phyloP scores from a whole-genome alignment of 208 protist species.

The Crithidia sp. region DNA sequence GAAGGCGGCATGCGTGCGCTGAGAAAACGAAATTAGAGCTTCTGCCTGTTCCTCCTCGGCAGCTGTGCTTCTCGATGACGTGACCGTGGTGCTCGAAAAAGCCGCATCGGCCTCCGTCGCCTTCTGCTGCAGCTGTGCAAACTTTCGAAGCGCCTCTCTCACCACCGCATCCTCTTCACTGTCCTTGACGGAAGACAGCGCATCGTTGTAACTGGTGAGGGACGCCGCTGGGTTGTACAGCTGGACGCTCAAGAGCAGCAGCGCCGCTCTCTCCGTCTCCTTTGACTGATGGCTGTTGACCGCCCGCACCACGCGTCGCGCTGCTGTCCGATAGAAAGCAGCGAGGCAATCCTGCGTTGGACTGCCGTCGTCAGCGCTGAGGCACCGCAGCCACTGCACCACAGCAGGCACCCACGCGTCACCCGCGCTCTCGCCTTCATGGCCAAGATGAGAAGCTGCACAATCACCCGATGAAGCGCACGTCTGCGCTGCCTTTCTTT shows the following conservation, averaged over 20 bases:
- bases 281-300: background rate
- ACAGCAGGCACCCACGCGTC: background rate
- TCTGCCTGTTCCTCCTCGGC: background rate
- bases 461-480: background rate
- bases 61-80: background rate
- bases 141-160: too few species aligned
- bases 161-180: too few species aligned
- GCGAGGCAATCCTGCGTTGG: background rate
- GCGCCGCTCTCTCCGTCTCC: slow-evolving; percentile 6
- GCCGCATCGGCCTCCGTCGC: too few species aligned
- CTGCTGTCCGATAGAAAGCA: background rate
- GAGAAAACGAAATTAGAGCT: background rate
- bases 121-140: too few species aligned
- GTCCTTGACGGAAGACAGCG: too few species aligned
- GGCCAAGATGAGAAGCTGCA: background rate
- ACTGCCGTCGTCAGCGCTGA: background rate
- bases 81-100: too few species aligned
- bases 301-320: background rate
- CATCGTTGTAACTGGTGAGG: too few species aligned
- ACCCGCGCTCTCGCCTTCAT: background rate
- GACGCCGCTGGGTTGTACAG: background rate
- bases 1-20: background rate
- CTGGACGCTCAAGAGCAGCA: slow-evolving; percentile 8
- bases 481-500: background rate
- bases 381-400: background rate